Conservation (phyloP, 2,329 filamentous ascomycete genomes). For the Pestalotiopsis sp. region DNA sequence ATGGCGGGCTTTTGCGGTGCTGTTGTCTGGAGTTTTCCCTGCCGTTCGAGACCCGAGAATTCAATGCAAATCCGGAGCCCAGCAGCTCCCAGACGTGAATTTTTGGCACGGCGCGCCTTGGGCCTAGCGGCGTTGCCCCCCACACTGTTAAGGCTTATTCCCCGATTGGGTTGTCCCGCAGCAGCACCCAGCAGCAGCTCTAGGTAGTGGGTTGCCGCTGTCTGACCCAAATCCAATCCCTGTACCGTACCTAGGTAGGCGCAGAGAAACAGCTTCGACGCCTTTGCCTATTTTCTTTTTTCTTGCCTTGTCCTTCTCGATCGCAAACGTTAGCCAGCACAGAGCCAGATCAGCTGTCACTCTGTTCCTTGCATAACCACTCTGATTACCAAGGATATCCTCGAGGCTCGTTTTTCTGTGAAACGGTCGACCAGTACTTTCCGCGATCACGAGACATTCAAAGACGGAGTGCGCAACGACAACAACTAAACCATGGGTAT, state of each 20-base stretch:
- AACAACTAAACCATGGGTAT: conserved; percentile 25
- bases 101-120: conserved; percentile 2
- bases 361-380: not conserved
- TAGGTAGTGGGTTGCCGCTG: not conserved
- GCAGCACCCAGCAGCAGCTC: not conserved
- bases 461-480: not conserved
- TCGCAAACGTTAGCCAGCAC: not conserved
- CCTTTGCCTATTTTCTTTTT: not conserved
- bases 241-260: not conserved
- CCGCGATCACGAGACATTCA: not conserved
- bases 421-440: not conserved
- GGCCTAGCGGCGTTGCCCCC: not conserved
- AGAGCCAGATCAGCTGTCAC: not conserved
- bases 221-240: not conserved
- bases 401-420: not conserved
- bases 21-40: not conserved
- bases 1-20: not conserved
- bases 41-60: not conserved
- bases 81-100: conserved; percentile 4
- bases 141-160: not conserved
- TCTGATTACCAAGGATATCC: not conserved
- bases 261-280: not conserved
- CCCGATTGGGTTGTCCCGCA: not conserved
- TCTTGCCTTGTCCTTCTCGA: not conserved
- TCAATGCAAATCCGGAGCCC: not conserved